Evolutionary conservation across 2,329 filamentous ascomycete genomes (phyloP), one percentile per base, ranked within the genome.

Genomic region (Diaporthe destruens): DNA sequence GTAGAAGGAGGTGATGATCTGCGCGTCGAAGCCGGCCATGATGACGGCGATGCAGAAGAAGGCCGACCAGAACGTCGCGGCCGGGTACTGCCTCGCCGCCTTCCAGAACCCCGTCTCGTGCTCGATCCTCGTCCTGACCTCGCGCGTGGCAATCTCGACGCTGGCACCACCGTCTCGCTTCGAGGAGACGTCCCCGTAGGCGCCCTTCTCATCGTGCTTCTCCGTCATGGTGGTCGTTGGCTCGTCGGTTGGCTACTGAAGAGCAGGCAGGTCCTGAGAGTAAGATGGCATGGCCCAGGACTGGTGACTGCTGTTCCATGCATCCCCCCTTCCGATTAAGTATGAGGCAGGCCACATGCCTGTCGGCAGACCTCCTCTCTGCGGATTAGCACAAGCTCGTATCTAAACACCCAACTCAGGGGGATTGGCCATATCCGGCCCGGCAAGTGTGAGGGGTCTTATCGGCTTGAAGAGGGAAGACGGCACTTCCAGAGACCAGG

Each of bases 1-100:
- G 56, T 79, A 82, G 71, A 82, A 81, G 34, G 79, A 80, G n/a
- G 77, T 78, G 59, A 83, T 76, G 2, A 83, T 75, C 25, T 79
- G 81, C 8, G 79, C 77, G 71, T 83, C 82, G 68, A 82, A 76
- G 16, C 75, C 75, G 61, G 76, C 74, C 47, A 75, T 75, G 25
- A 76, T 69, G 53, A 76, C 71, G n/a, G 75, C 61, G 12, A 73
- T 65, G 42, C 74, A 75, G 54, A 76, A 72, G 55, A 72, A n/a
- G 20, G 74, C 57, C 49, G 75, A 75, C 71, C 74, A 76, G 65
- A 72, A 59, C 12, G 74, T 65, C 11, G 75, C 72, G 39, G 61
- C 61, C 4, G 61, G 61, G 44, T 65, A 65, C 61, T 65, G 61
- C 3, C 29, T 32, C 32, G n/a, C 44, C 11, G 61, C 61, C 44